Evolutionary conservation across 2,329 filamentous ascomycete species (phyloP).

Genomic region (Xylariaceae sp.): DNA sequence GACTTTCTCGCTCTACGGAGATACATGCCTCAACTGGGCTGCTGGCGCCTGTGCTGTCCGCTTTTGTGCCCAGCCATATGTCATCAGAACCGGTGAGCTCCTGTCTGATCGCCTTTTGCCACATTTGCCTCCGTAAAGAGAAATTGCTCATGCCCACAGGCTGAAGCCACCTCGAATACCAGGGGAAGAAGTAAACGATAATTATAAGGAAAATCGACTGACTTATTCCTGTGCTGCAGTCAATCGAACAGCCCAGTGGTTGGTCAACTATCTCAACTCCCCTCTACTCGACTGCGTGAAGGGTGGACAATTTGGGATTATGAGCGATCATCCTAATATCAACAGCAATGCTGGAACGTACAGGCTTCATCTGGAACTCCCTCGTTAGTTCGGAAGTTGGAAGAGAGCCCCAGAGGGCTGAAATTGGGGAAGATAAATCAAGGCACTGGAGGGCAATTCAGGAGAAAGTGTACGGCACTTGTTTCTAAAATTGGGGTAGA

Average conservation of each 20-base stretch:
- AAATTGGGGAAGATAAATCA: too few species aligned
- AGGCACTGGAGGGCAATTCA: too few species aligned
- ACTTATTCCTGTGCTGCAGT: slow-evolving; percentile 3
- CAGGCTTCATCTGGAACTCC: slow-evolving; percentile 18
- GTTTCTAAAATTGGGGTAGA: too few species aligned
- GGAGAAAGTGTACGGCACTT: too few species aligned
- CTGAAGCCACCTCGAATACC: too few species aligned
- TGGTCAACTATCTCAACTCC: slow-evolving; percentile 18
- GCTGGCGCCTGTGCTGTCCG: slow-evolving; percentile 21
- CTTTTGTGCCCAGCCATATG: slow-evolving; percentile 23
- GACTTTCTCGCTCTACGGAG: slow-evolving; percentile 18
- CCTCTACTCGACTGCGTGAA: slow-evolving; percentile 19
- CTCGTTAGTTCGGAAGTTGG: too few species aligned
- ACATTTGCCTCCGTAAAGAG: too few species aligned
- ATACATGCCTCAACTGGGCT: slow-evolving; percentile 23
- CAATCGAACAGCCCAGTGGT: slow-evolving; percentile 24
- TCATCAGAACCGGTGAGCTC: slow-evolving; percentile 8
- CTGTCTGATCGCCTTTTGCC: too few species aligned
- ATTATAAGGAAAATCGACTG: too few species aligned
- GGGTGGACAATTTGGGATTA: slow-evolving; percentile 19
- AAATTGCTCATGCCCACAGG: too few species aligned
- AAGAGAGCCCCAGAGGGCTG: too few species aligned
- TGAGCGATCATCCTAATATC: slow-evolving; percentile 22
- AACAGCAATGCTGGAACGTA: slow-evolving; percentile 24
- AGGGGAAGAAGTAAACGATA: too few species aligned